Base-by-base conservation (phyloP, 225 moss, liverwort and hornwort genomes). In the Physcomitrium patens region DNA sequence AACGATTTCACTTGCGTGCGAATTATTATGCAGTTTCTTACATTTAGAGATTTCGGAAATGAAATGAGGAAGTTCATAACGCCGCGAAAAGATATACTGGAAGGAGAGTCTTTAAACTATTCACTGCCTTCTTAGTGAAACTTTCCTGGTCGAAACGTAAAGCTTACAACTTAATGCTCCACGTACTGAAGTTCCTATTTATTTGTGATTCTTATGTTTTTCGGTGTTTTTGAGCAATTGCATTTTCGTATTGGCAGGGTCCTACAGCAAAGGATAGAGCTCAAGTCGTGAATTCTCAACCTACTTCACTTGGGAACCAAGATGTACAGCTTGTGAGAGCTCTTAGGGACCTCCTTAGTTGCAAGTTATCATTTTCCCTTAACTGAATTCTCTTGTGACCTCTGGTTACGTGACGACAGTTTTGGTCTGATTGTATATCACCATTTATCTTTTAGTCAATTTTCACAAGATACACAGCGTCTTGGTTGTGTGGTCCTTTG, bases 231-330 rank as follows among this genome's bases (percentile, higher is more conserved):
- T 66, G 49, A 67, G 31, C 59, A 9, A 59, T 15, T 20, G 14
- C 52, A 55, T 63, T 63, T 22, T 14, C 31, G 31, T 24, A 23
- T 65, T 65, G 48, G 52, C 84, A 92, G 94, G 86, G 87, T 47
- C 91, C 95, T 23, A 92, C 80, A 76, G 80, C 85, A 76, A 86
- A 86, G 64, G 91, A 92, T 80, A 88, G 92, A 72, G 89, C 87
- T 52, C 86, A 91, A 77, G 95, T 95, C 70, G 51, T 89, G 42
- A 86, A 85, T 81, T 82, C 86, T 13, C 77, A 85, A 59, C 82
- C 88, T 74, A 85, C 88, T 70, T 74, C 75, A 63, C 80, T 91
- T 72, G 84, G 85, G 58, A 77, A 77, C 70, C 86, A 88, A 76
- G 86, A 89, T 80, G 78, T 78, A 17, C 83, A 89, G 78, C 89